phyloP scores from a whole-genome alignment of 2,329 filamentous ascomycete species.

The Diaporthe sp. region DNA sequence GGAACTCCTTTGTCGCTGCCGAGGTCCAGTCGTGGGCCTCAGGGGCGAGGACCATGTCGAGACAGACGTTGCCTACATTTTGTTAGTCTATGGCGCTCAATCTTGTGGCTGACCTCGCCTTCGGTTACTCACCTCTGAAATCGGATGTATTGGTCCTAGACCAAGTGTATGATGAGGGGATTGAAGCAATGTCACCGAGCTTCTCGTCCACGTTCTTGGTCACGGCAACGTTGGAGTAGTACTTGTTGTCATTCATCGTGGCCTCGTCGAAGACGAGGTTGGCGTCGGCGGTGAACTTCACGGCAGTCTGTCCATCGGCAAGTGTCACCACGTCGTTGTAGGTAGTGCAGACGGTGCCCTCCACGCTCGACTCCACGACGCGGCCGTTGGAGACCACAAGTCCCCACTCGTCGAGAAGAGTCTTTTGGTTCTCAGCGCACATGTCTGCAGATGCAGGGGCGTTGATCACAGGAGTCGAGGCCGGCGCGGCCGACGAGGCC shows the following conservation, averaged over 20 bases:
- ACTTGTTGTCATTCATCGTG: slow-evolving; percentile 36
- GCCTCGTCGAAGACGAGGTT: slow-evolving; percentile 33
- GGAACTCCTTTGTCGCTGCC: slow-evolving; percentile 33
- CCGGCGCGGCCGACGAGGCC: background rate
- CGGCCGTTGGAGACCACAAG: slow-evolving; percentile 33
- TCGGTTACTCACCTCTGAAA: slow-evolving; percentile 4
- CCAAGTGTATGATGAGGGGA: slow-evolving; percentile 34
- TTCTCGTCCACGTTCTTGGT: slow-evolving; percentile 26
- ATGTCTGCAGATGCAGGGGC: slow-evolving; percentile 31
- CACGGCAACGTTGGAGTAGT: slow-evolving; percentile 35
- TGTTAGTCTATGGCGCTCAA: background rate
- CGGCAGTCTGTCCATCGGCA: slow-evolving; percentile 21
- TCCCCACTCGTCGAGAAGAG: slow-evolving; percentile 30
- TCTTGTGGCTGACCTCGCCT: no score
- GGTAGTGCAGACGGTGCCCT: slow-evolving; percentile 36
- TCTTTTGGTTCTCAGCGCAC: slow-evolving; percentile 30
- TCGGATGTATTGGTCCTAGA: slow-evolving; percentile 34
- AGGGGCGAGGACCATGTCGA: slow-evolving; percentile 32
- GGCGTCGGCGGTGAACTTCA: slow-evolving; percentile 35
- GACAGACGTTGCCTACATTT: slow-evolving; percentile 18
- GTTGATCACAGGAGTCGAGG: slow-evolving; percentile 14
- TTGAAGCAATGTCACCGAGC: slow-evolving; percentile 28
- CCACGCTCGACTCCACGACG: slow-evolving; percentile 28
- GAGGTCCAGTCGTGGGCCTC: slow-evolving; percentile 30
- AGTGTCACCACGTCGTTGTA: slow-evolving; percentile 35